Base-by-base conservation (phyloP, 2,329 filamentous ascomycete genomes). In the Westerdykella aurantiaca region DNA sequence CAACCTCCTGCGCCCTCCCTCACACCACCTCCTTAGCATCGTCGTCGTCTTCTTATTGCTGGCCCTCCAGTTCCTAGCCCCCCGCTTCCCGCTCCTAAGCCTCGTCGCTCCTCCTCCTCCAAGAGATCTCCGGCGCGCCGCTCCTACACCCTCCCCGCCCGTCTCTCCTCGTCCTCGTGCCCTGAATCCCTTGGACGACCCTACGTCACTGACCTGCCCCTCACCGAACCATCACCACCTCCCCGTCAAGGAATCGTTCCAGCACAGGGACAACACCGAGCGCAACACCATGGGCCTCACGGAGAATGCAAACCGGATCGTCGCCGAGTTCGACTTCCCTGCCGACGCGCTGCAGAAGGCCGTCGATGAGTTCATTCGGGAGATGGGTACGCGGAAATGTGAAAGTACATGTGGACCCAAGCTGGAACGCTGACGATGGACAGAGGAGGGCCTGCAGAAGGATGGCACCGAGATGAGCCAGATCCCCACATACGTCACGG, bases 401-500 rank as follows among this genome's bases (percentile, higher is more conserved):
- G 16, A 58, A 50, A 22, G 31, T 35, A 25, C 37, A 35, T 31
- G 17, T 2, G 39, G 14, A 22, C 39, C 29, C 18, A 39, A 23
- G 45, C 14, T 22, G 33, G 33, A 21, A 11, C n/a, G 45, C 56
- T 53, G 51, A 57, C 51, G 35, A 34, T 41, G 37, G 34, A 52
- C 56, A 90, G 86, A 85, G 52, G 86, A 95, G 74, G 93, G 93
- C 22, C 73, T 97, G 53, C 72, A 80, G 47, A 82, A 83, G 59
- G 82, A 90, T 57, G 84, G 83, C 49, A 84, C 87, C 25, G 89
- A 85, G 56, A 72, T 98, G 73, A 91, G 86, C 72, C 93, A 97
- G 73, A 97, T 98, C 61, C 93, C 93, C 6, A 95, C 90, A 34
- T 98, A 95, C 69, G 91, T 98, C 54, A 97, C 93, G 1, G 85